Evolutionary conservation across 2,329 filamentous ascomycete genomes (phyloP), one percentile per base, ranked within the genome.

Genomic region (Rutstroemia sp.): DNA sequence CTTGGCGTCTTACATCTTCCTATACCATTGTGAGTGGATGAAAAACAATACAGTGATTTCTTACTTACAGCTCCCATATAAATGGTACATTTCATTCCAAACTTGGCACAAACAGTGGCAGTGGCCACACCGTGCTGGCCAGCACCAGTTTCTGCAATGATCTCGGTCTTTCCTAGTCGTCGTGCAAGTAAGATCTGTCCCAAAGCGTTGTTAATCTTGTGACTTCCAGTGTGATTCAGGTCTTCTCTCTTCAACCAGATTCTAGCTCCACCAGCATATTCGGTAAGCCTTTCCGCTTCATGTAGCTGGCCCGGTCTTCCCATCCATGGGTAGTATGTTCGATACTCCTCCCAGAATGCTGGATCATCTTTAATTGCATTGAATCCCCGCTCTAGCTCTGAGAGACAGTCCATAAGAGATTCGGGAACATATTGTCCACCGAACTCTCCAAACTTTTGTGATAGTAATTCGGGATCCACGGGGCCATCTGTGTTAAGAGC

Each of bases 161-260:
- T 97, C 71, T 91, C 88, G 5, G 86, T 96, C 81, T 99, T 99
- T 51, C 94, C 94, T 49, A 99, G 75, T 60, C 90, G 80, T 65
- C 81, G 81, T 1, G 94, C 94, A 41, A 99, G 76, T 14, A 99
- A 81, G 49, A 96, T 84, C 73, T 99, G 94, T 2, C 94, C 94
- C 8, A 99, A 78, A 0, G 94, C 94, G 68, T 99, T 99, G 78
- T 99, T 99, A 78, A 99, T 97, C 81, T 99, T 99, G 80, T 99
- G 94, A 61, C 89, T 95, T 63, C 94, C 94, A 8, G 94, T 97
- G 72, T 99, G 94, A 74, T 97, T 97, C 56, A 97, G 78, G 71
- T 99, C 94, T 75, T 99, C 94, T 66, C 94, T 84, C 81, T 99
- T 99, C 64, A 99, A 76, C 87, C 92, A 99, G 76, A 99, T 95